phyloP scores from a whole-genome alignment of 305 asterid species.

The Ilex paraguariensis region DNA sequence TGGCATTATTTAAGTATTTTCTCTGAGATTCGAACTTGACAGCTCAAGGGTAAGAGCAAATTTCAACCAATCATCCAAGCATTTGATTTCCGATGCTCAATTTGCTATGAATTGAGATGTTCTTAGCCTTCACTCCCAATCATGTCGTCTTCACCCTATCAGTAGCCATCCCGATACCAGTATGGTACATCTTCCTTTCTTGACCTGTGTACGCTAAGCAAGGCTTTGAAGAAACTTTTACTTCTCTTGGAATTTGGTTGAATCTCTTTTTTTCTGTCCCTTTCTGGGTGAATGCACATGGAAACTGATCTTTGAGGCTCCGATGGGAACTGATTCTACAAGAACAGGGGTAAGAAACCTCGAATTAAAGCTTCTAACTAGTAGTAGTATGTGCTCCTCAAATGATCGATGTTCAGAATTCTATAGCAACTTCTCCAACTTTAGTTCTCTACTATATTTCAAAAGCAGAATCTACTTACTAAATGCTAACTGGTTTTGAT shows the following conservation, averaged over 20 bases:
- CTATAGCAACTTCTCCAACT: too few relatives aligned
- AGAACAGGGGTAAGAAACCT: background rate
- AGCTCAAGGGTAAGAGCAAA: too few relatives aligned
- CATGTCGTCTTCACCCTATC: too few relatives aligned
- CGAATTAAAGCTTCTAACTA: background rate
- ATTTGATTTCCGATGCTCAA: too few relatives aligned
- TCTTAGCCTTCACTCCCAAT: too few relatives aligned
- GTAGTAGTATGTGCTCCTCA: background rate
- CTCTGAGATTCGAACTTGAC: too few relatives aligned
- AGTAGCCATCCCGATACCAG: slow-evolving; percentile 22
- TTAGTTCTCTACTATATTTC: too few relatives aligned
- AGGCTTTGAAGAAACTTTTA: slow-evolving; percentile 52
- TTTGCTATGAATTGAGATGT: too few relatives aligned
- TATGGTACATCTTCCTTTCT: slow-evolving; percentile 33
- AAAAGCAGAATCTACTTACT: too few relatives aligned
- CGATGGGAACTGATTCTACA: slow-evolving; percentile 39
- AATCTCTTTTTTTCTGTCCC: slow-evolving; percentile 32
- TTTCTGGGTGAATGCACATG: slow-evolving; percentile 27
- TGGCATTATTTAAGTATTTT: too few relatives aligned
- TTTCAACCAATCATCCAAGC: too few relatives aligned
- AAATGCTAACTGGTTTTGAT: background rate
- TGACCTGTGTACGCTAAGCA: slow-evolving; percentile 45
- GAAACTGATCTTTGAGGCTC: slow-evolving; percentile 43
- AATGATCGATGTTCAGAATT: background rate
- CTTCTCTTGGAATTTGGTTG: slow-evolving; percentile 45